Evolutionary conservation across 257 asterid genomes (phyloP).

Genomic region (Apocynum venetum): DNA sequence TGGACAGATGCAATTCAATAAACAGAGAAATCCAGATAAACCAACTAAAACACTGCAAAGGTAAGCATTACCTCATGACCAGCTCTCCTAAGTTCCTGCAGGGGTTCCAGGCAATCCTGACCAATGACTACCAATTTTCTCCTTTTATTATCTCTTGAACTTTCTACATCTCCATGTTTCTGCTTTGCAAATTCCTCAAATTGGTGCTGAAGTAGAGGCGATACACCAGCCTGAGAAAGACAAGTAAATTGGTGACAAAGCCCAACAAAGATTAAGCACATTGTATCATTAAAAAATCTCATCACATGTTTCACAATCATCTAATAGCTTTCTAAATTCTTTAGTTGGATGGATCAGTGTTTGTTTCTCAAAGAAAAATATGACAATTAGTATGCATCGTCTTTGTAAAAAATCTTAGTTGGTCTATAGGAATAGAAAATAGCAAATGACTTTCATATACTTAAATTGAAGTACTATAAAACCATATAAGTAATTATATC

Average conservation of each 20-base stretch:
- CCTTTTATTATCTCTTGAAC: conserved; percentile 42
- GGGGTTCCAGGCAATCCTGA: conserved; percentile 91
- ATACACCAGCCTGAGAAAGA: conserved; percentile 71
- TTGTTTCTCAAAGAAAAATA: background rate
- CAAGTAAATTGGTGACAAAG: background rate
- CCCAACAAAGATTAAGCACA: background rate
- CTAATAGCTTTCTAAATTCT: background rate
- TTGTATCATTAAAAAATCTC: background rate
- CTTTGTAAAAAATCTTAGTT: background rate
- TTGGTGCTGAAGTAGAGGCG: conserved; percentile 81
- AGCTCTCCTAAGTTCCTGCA: conserved; percentile 73
- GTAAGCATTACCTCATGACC: conserved; percentile 34
- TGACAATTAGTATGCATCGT: background rate
- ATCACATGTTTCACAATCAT: background rate
- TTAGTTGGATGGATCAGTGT: background rate
- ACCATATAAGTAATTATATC: too few species aligned
- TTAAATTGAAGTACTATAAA: background rate
- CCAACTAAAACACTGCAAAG: background rate
- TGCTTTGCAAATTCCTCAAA: conserved; percentile 61
- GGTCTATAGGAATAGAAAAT: background rate
- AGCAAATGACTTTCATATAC: background rate
- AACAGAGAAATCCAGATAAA: background rate
- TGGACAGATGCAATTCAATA: background rate
- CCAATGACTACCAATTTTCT: conserved; percentile 76
- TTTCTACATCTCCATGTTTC: conserved; percentile 31